Evolutionary conservation across 2,329 filamentous ascomycete species (phyloP), one percentile per base, ranked within the genome.

Genomic region (Scedosporium apiospermum): DNA sequence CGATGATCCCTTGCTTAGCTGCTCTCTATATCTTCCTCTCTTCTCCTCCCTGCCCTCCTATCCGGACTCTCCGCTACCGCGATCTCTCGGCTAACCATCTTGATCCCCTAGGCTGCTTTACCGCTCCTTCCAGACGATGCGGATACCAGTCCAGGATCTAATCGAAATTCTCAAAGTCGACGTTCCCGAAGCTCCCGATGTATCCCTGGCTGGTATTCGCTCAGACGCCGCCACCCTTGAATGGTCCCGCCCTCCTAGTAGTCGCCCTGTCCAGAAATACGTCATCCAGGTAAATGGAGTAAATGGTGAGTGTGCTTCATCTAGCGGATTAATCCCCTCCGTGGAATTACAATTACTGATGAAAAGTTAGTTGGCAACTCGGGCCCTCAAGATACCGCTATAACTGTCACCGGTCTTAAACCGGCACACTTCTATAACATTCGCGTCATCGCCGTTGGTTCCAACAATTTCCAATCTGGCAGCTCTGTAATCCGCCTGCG

Each of bases 201-300:
- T 98, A 49, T 96, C 92, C 61, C 85, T 99, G 41, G 91, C 93
- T 62, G 91, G 90, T 66, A 95, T 99, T 69, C 90, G 89, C 68
- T 83, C 90, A 30, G 90, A 96, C 72, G 90, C 92, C 63, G 90
- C 96, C 38, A 90, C 93, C 34, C 81, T 99, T 53, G 92, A 93
- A 73, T 99, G 95, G 95, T 91, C 92, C 65, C 84, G 88, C 64
- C 88, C 90, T 0, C 84, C 80, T 2, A 74, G 77, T 53, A 84
- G 82, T 65, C 81, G 84, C 46, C 82, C 89, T 2, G 89, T 96
- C 62, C 83, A 91, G 61, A 96, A 93, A 76, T 95, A 96, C 71
- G 83, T 93, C 57, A 91, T 99, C 61, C 91, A 96, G 72, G 88
- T 99, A 66, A 98, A 99, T 74, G 93, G 93, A 51, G 88, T 93